Evolutionary conservation across 176 grass and related monocot genomes (phyloP).

Genomic region (Chrysopogon serrulatus): DNA sequence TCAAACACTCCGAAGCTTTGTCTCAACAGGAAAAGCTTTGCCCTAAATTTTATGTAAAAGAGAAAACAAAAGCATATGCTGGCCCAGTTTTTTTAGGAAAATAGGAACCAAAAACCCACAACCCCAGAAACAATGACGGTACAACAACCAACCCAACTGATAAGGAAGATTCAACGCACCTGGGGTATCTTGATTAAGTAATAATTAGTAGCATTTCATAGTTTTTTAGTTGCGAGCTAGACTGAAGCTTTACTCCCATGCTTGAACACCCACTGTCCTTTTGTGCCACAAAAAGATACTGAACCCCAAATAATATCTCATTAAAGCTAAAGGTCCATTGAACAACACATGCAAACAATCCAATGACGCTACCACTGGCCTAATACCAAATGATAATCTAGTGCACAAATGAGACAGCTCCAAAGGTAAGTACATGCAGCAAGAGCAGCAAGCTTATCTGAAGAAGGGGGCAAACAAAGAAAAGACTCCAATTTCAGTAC

Average conservation of each 20-base stretch:
- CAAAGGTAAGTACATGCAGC: background rate
- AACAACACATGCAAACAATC: background rate
- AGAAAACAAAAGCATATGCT: background rate
- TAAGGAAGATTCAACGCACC: background rate
- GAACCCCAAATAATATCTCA: background rate
- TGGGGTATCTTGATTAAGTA: background rate
- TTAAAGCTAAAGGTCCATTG: background rate
- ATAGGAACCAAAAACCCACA: background rate
- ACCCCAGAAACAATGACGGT: background rate
- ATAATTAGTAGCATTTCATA: background rate
- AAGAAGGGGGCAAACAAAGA: background rate
- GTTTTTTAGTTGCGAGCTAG: background rate
- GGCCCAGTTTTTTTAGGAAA: background rate
- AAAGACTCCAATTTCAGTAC: constrained; percentile 25
- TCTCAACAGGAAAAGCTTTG: background rate
- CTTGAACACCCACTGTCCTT: background rate
- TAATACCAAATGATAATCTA: background rate
- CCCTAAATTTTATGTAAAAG: background rate
- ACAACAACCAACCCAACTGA: background rate
- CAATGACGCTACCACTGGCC: background rate
- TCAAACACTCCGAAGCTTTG: background rate
- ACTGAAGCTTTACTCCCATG: background rate
- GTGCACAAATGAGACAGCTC: background rate
- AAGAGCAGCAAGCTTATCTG: background rate
- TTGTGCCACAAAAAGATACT: background rate